These are phyloP conservation scores for Amanita pseudoporphyria DNA, from an alignment of 768 basidiomycete genomes.

Conservation along the genomic window DNA sequence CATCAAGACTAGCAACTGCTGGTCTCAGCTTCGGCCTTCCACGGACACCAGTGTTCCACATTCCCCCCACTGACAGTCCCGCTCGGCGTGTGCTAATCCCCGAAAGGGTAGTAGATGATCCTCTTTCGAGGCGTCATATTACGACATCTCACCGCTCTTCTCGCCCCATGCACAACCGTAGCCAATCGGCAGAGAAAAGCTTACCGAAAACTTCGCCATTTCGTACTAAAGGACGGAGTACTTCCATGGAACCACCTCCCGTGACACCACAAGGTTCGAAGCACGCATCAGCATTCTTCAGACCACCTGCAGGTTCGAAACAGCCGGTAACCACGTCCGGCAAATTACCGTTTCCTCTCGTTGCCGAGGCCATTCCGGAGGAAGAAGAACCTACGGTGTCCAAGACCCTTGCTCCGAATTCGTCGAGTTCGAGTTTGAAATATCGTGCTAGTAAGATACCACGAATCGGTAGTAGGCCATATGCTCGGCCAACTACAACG, in stretches of 20 bases:
- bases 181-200: conserved; percentile 1
- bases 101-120: conserved; percentile 25
- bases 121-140: conserved; percentile 8
- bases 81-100: conserved; percentile 27
- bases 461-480: conserved; percentile 49
- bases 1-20: conserved; percentile 22
- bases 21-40: conserved; percentile 8
- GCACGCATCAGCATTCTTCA: background rate
- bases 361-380: conserved; percentile 7
- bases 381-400: background rate
- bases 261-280: conserved; percentile 1
- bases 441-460: conserved; percentile 53
- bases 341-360: conserved; percentile 28
- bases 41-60: conserved; percentile 20
- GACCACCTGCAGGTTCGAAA: background rate
- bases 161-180: background rate
- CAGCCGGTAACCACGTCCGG: conserved; percentile 8
- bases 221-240: conserved; percentile 2
- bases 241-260: conserved; percentile 11
- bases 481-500: conserved; percentile 29
- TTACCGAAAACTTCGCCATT: background rate
- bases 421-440: conserved; percentile 27
- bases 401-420: background rate
- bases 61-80: conserved; percentile 29
- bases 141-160: background rate